A percentile compares a stretch with the other conserved stretches of the same genome.
Conservation (phyloP, 208 protist species). For the Polymyxa betae region DNA sequence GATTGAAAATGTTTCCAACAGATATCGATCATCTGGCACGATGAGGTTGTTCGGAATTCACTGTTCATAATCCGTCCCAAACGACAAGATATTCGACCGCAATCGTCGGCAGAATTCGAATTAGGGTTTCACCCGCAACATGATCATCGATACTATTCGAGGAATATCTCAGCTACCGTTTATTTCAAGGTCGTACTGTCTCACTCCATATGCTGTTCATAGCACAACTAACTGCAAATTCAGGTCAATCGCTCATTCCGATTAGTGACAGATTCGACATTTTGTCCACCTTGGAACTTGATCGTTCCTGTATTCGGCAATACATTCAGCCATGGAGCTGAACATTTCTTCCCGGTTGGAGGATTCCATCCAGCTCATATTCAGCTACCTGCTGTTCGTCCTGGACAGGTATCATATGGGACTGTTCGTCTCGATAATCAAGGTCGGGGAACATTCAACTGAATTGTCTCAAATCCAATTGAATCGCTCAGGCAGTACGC, state of each 20-base stretch:
- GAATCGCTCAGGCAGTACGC: background rate
- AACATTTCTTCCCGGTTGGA: background rate
- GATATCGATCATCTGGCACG: constrained; percentile 4
- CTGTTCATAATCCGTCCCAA: background rate
- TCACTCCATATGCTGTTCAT: background rate
- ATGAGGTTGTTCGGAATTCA: too few species aligned
- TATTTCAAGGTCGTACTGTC: constrained; percentile 5
- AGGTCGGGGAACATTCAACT: background rate
- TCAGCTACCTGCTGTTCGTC: background rate
- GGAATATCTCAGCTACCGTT: background rate
- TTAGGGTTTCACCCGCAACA: background rate
- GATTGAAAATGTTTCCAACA: background rate
- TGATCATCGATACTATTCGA: background rate
- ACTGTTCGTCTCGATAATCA: background rate
- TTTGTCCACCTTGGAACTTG: constrained; percentile 5
- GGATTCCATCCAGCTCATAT: background rate
- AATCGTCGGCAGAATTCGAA: background rate
- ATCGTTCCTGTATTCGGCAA: background rate
- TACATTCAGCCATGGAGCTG: background rate
- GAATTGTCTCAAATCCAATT: background rate
- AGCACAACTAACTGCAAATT: background rate
- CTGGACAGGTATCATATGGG: background rate
- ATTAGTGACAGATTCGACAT: background rate
- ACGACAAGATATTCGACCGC: constrained; percentile 1
- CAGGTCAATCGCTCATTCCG: constrained; percentile 47